Evolutionary conservation across 1,284 basidiomycete genomes (phyloP), one percentile per base, ranked within the genome.

Genomic region (Cutaneotrichosporon arboriforme): DNA sequence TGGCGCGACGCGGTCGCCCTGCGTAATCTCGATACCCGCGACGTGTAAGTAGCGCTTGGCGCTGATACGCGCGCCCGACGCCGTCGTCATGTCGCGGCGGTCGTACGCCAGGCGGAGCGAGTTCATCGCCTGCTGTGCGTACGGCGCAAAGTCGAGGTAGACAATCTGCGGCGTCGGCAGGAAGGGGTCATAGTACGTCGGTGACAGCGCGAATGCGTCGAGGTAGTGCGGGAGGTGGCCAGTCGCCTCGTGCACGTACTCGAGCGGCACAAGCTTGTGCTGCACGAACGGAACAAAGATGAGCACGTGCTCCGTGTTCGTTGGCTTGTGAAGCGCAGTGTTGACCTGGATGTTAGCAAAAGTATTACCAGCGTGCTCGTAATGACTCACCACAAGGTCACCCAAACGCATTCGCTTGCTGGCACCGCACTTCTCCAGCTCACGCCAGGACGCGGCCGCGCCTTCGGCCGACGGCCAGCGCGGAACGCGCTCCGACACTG

Each of bases 31-130:
- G 43, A 76, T 70, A 2, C 74, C 75, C 4, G 72, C 68, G 3
- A 76, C 74, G 50, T 75, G 69, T 4, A 77, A 60, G 57, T 76
- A 77, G 5, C 74, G 65, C 56, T 76, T 76, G 37, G 74, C 72
- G 13, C 63, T 64, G 18, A 77, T 38, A 31, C 68, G 61, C 8
- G 73, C 73, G 2, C 75, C 74, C 3, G 68, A 69, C 4, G 71
- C 57, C 5, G 67, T 66, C 0, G 67, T 69, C 43, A 76, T 62
- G 51, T 77, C 75, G 23, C 68, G 67, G 5, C 74, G 59, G 51
- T 76, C 73, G 50, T 70, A 69, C 3, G 75, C 73, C 14, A 77
- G 54, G 14, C 75, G 63, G 12, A 77, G 42, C 4, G 69, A 64
- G 20, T 55, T 36, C 39, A 66, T 47, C 4, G 69, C 68, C 42